Percentiles rank a stretch among this genome's conserved stretches.
phyloP scores from a whole-genome alignment of 768 basidiomycete genomes.

The Ramaria sp. region DNA sequence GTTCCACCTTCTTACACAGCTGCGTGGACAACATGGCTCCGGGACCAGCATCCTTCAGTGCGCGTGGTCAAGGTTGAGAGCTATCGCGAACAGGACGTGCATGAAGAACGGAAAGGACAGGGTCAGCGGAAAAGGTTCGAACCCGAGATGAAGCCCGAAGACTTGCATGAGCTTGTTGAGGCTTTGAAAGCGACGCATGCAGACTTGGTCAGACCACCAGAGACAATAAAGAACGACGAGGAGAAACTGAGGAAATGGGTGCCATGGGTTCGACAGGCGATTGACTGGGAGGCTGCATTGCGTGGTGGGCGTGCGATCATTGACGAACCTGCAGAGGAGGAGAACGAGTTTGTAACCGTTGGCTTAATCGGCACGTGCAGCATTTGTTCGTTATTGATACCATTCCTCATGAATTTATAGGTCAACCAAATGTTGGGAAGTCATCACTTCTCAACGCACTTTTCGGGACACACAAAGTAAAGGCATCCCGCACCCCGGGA shows the following conservation, averaged over 20 bases:
- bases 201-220: slow-evolving; percentile 59
- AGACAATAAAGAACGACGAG: slow-evolving; percentile 35
- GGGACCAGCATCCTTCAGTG: slow-evolving; percentile 37
- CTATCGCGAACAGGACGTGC: slow-evolving; percentile 39
- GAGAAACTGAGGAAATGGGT: slow-evolving; percentile 50
- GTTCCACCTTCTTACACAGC: slow-evolving; percentile 51
- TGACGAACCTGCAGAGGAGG: slow-evolving; percentile 24
- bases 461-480: slow-evolving; percentile 68
- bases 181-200: slow-evolving; percentile 57
- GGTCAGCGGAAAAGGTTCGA: slow-evolving; percentile 42
- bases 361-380: slow-evolving; percentile 58
- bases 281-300: slow-evolving; percentile 68
- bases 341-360: slow-evolving; percentile 51
- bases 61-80: slow-evolving; percentile 70
- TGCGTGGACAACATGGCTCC: slow-evolving; percentile 57
- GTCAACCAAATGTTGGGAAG: slow-evolving; percentile 95
- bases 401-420: slow-evolving; percentile 23
- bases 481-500: slow-evolving; percentile 77
- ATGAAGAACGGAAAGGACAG: slow-evolving; percentile 22
- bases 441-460: slow-evolving; percentile 87
- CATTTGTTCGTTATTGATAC: background rate
- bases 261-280: slow-evolving; percentile 45
- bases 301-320: slow-evolving; percentile 31
- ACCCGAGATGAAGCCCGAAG: slow-evolving; percentile 57
- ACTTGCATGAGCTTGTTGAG: slow-evolving; percentile 51